Evolutionary conservation across 495 filamentous ascomycete genomes (phyloP).

Genomic region (Extremus antarcticus): DNA sequence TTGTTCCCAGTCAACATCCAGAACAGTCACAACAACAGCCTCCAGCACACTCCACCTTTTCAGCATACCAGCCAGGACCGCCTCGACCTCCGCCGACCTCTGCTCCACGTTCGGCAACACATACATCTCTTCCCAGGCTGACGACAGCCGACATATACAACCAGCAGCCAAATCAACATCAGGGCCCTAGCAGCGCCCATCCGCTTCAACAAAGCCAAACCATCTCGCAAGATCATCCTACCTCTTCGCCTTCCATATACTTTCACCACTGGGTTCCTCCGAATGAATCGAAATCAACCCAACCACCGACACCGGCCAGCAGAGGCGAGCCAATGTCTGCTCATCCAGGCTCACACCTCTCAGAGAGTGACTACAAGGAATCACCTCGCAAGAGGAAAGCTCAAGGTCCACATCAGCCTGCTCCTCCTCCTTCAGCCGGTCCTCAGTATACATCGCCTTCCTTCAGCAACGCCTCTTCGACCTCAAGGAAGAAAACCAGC

Average conservation of each 20-base stretch:
- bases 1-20: not conserved
- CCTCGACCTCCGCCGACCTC: constrained; percentile 20
- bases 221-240: constrained; percentile 41
- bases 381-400: constrained; percentile 69
- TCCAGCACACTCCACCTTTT: constrained; percentile 12
- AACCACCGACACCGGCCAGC: constrained; percentile 40
- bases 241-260: constrained; percentile 62
- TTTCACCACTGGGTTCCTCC: constrained; percentile 92
- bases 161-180: constrained; percentile 36
- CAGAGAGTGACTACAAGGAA: constrained; percentile 41
- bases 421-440: constrained; percentile 39
- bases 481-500: not conserved
- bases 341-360: constrained; percentile 38
- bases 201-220: constrained; percentile 38
- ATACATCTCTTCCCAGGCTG: constrained; percentile 39
- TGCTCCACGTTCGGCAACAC: constrained; percentile 25
- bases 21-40: not conserved
- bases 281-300: constrained; percentile 23
- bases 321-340: constrained; percentile 51
- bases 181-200: constrained; percentile 31
- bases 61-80: constrained; percentile 12
- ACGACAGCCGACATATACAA: constrained; percentile 49
- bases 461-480: constrained; percentile 43
- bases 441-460: constrained; percentile 34
- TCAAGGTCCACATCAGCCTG: constrained; percentile 47